These are phyloP conservation scores for Zoysia matrella DNA, from an alignment of 202 grass and related monocot genomes.

Conservation along the genomic window DNA sequence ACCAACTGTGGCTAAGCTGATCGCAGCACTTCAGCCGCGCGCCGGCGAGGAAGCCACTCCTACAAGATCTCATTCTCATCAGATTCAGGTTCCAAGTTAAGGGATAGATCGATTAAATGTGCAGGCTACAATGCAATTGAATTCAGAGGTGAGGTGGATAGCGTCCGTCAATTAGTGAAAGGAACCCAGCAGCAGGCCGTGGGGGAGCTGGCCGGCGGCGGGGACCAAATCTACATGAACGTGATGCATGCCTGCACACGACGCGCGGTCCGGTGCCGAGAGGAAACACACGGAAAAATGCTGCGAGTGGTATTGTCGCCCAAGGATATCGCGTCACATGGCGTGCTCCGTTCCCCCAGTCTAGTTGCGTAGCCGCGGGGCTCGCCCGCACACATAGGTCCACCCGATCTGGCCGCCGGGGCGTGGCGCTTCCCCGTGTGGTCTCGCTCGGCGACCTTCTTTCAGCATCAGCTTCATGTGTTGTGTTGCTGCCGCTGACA, in stretches of 20 bases:
- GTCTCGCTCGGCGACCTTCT: background rate
- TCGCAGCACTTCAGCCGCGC: background rate
- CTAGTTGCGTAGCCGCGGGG: background rate
- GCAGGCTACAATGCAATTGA: conserved; percentile 17
- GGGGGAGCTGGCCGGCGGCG: conserved; percentile 9
- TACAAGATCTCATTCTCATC: background rate
- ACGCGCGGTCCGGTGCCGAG: conserved; percentile 8
- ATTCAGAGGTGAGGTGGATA: conserved; percentile 6
- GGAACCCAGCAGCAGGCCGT: background rate
- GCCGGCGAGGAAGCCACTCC: background rate
- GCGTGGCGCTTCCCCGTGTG: background rate
- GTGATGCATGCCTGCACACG: background rate
- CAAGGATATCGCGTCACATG: conserved; percentile 37
- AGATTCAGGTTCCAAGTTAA: background rate
- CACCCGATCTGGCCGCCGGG: conserved; percentile 1
- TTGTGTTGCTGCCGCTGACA: background rate
- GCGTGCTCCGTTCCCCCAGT: conserved; percentile 19
- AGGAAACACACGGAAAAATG: conserved; percentile 25
- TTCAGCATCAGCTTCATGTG: background rate
- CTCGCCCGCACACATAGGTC: background rate
- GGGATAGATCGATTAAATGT: background rate
- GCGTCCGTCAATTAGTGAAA: background rate
- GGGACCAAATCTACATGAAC: conserved; percentile 34
- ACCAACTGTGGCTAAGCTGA: background rate
- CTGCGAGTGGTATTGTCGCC: conserved; percentile 39